Evolutionary conservation across 768 basidiomycete species (phyloP), one percentile per base, ranked within the genome.

Genomic region (Imleria badia): DNA sequence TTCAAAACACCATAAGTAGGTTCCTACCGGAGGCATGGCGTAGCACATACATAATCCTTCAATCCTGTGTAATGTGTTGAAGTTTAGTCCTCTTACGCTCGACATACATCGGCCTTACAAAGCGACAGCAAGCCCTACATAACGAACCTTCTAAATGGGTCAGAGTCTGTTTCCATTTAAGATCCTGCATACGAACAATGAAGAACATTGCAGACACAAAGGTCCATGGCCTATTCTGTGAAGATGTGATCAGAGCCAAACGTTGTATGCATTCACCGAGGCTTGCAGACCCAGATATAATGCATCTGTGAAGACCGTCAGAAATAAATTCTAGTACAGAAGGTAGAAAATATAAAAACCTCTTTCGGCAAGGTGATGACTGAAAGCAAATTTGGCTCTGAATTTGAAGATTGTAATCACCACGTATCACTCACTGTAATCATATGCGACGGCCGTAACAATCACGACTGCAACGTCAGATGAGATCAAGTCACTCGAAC

Each of bases 231-330:
- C 52, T 54, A 35, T 33, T 59, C 60, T 63, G 40, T 46, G 20
- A 39, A 34, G 3, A 26, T 29, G 3, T 3, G 17, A 22, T 62
- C 48, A 59, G 42, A 20, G 15, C 30, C n/a, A 12, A 13, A n/a
- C 5, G 38, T 31, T 9, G 3, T 39, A 13, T 31, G 6, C 11
- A 34, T 51, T 36, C 30, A 31, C 7, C 8, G 17, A 31, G 2
- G 33, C 19, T 36, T 19, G 22, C 65, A 26, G 22, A 66, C 65
- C 65, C 65, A 66, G 14, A 66, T 22, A 39, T 46, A 55, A 12
- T 41, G 26, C 49, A 60, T 38, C 64, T 63, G 43, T 6, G 12
- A 19, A 40, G 17, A 6, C 13, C 11, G 9, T 66, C 11, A 49
- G 48, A 36, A 40, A 33, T 3, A 12, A 29, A 22, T 14, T 22